phyloP scores from a whole-genome alignment of 768 basidiomycete species.

The Russula ochroleuca region DNA sequence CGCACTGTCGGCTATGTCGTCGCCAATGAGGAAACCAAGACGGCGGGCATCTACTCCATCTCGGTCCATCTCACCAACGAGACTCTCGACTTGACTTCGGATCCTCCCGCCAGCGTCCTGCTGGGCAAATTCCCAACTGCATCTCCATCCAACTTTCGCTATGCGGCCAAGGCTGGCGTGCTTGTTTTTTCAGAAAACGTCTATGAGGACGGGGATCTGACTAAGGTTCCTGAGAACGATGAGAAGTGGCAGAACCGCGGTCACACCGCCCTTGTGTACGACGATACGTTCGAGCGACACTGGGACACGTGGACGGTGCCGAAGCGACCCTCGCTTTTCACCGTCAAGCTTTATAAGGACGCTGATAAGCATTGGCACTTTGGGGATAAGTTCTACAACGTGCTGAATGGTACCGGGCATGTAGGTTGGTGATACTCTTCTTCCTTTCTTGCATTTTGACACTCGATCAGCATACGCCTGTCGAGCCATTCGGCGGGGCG shows the following conservation, averaged over 20 bases:
- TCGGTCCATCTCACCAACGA: slow-evolving; percentile 45
- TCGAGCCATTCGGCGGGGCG: slow-evolving; percentile 83
- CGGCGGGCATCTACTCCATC: slow-evolving; percentile 56
- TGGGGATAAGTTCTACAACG: slow-evolving; percentile 50
- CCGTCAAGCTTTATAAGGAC: slow-evolving; percentile 50
- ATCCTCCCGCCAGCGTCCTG: slow-evolving; percentile 38
- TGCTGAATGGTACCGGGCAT: slow-evolving; percentile 63
- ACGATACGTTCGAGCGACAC: slow-evolving; percentile 46
- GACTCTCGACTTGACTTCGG: slow-evolving; percentile 35
- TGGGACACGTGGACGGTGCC: slow-evolving; percentile 68
- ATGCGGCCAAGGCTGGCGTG: slow-evolving; percentile 47
- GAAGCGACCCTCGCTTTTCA: slow-evolving; percentile 70
- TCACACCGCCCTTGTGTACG: slow-evolving; percentile 54
- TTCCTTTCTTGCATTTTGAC: neutral
- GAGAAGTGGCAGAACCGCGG: slow-evolving; percentile 69
- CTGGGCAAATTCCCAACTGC: slow-evolving; percentile 67
- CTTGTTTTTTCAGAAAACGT: slow-evolving; percentile 87
- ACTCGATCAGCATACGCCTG: slow-evolving; percentile 54
- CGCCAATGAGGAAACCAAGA: slow-evolving; percentile 46
- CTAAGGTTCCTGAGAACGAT: slow-evolving; percentile 64
- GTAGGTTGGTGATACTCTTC: slow-evolving; percentile 40
- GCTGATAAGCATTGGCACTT: slow-evolving; percentile 51
- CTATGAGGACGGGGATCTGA: slow-evolving; percentile 69
- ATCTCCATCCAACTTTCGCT: slow-evolving; percentile 67
- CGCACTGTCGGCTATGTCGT: slow-evolving; percentile 69